Evolutionary conservation across 2,329 filamentous ascomycete species (phyloP).

Genomic region (Aspergillus oerlinghausenensis): DNA sequence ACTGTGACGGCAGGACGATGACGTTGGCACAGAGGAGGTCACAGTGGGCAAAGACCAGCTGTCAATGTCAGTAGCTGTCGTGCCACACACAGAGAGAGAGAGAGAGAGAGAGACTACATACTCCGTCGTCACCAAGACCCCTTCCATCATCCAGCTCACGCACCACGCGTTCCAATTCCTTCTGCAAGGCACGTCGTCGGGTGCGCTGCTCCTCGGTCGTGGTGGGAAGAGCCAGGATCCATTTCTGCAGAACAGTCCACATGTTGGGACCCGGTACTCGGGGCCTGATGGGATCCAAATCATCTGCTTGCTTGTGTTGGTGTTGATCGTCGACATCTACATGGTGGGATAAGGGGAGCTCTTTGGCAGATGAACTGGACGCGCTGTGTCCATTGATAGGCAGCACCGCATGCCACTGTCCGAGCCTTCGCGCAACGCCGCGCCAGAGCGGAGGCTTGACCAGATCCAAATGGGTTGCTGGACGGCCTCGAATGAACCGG

Average conservation of each 20-base stretch:
- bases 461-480: slow-evolving; percentile 76
- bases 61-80: slow-evolving; percentile 7
- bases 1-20: slow-evolving; percentile 62
- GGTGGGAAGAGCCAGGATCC: slow-evolving; percentile 80
- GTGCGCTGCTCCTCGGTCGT: slow-evolving; percentile 64
- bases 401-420: slow-evolving; percentile 82
- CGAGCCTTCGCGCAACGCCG: slow-evolving; percentile 77
- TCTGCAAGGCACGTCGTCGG: slow-evolving; percentile 65
- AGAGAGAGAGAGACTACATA: slow-evolving; percentile 36
- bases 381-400: slow-evolving; percentile 49
- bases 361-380: slow-evolving; percentile 12
- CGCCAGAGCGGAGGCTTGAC: slow-evolving; percentile 70
- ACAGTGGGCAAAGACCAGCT: slow-evolving; percentile 91
- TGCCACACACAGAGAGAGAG: not conserved
- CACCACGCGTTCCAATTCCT: slow-evolving; percentile 68
- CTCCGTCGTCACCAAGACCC: slow-evolving; percentile 70
- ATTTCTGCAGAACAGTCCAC: slow-evolving; percentile 95
- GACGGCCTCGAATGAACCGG: slow-evolving; percentile 76
- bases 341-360: slow-evolving; percentile 15
- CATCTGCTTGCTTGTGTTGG: slow-evolving; percentile 11
- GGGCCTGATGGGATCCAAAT: slow-evolving; percentile 45
- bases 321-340: slow-evolving; percentile 18
- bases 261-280: slow-evolving; percentile 76
- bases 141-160: slow-evolving; percentile 68
- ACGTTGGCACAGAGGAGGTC: slow-evolving; percentile 96